Evolutionary conservation across 2,329 filamentous ascomycete genomes (phyloP).

Genomic region (Cryoendolithus antarcticus): DNA sequence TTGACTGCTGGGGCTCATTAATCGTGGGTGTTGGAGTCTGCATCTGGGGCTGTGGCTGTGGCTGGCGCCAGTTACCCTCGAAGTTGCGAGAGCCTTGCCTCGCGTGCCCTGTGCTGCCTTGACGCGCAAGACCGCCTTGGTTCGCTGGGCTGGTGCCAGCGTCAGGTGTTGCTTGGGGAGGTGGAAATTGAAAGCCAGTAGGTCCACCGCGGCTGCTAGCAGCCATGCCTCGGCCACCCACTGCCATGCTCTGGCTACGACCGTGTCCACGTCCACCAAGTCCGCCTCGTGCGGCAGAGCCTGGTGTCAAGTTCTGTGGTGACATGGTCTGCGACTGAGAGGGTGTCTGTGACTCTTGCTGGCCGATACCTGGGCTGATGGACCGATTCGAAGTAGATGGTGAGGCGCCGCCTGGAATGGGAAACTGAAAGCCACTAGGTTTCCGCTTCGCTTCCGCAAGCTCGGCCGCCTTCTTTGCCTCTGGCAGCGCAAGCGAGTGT

Average conservation of each 20-base stretch:
- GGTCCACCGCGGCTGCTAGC: constrained; percentile 46
- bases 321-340: no score
- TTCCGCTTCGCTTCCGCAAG: constrained; percentile 93
- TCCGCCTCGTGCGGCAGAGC: constrained; percentile 20
- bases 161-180: constrained; percentile 35
- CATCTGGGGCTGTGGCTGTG: constrained; percentile 51
- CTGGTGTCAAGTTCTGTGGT: constrained; percentile 6
- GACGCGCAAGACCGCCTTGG: constrained; percentile 57
- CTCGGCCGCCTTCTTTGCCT: constrained; percentile 96
- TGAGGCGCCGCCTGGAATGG: constrained; percentile 51
- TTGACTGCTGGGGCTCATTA: constrained; percentile 31
- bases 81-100: constrained; percentile 85
- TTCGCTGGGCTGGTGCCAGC: constrained; percentile 28
- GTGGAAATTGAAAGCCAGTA: constrained; percentile 59
- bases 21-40: constrained; percentile 35
- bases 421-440: constrained; percentile 89
- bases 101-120: constrained; percentile 66
- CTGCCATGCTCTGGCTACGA: constrained; percentile 83
- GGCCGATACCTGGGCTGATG: constrained; percentile 41
- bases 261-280: constrained; percentile 38
- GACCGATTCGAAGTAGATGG: constrained; percentile 39
- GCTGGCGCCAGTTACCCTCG: constrained; percentile 91
- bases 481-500: constrained; percentile 85
- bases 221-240: constrained; percentile 54
- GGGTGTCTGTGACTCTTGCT: constrained; percentile 11